Evolutionary conservation across 2,329 filamentous ascomycete genomes (phyloP).

Genomic region (Trichoderma breve): DNA sequence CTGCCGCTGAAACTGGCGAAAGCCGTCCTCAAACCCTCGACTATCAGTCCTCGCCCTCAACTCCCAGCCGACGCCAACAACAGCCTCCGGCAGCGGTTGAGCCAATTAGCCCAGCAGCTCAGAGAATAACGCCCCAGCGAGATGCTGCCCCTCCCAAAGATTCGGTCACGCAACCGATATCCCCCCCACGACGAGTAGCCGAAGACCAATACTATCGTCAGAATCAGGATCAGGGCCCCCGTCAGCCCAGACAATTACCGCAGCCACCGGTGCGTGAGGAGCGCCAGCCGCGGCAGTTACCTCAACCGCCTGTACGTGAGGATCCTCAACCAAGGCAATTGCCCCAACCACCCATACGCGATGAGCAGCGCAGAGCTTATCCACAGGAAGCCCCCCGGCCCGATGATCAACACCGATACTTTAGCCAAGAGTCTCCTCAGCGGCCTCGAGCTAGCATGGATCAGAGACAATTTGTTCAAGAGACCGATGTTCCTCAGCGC

Average conservation of each 20-base stretch:
- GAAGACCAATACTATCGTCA: constrained; percentile 25
- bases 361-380: constrained; percentile 1
- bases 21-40: constrained; percentile 27
- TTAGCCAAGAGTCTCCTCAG: constrained; percentile 25
- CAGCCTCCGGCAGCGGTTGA: neutral
- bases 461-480: constrained; percentile 25
- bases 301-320: constrained; percentile 13
- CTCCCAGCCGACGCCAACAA: constrained; percentile 1
- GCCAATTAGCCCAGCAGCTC: neutral
- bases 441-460: constrained; percentile 1
- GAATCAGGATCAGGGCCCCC: constrained; percentile 12
- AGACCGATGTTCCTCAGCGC: constrained; percentile 46
- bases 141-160: constrained; percentile 19
- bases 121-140: constrained; percentile 15
- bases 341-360: constrained; percentile 6
- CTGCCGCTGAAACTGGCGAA: constrained; percentile 27
- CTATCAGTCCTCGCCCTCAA: constrained; percentile 23
- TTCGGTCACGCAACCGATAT: constrained; percentile 23
- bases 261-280: constrained; percentile 3
- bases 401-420: constrained; percentile 13
- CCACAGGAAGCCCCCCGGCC: constrained; percentile 1
- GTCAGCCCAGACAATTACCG: constrained; percentile 20
- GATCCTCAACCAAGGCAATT: constrained; percentile 20
- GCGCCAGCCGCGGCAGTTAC: constrained; percentile 18
- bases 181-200: constrained; percentile 26